These are phyloP conservation scores for Yamadazyma songkhlaensis DNA, from an alignment of 1,139 yeast species.

Conservation along the genomic window DNA sequence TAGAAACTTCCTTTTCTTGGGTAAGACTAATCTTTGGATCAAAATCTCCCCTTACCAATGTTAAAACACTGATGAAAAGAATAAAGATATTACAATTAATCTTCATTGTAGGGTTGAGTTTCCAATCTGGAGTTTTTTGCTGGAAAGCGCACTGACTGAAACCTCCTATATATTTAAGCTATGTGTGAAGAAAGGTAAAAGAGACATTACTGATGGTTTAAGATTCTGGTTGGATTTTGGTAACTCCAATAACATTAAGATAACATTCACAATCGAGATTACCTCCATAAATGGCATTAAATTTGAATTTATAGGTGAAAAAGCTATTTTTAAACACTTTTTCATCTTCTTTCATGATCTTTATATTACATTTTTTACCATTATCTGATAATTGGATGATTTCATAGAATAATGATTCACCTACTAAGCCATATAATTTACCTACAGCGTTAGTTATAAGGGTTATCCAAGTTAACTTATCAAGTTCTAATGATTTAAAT, in stretches of 20 bases:
- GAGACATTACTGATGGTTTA: too few species aligned
- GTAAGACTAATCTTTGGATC: conserved; percentile 19
- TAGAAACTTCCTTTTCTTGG: conserved; percentile 13
- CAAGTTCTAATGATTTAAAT: conserved; percentile 8
- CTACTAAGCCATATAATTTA: conserved; percentile 35
- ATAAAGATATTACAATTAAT: neutral
- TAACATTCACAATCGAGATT: conserved; percentile 22
- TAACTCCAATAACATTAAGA: neutral
- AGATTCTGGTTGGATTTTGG: too few species aligned
- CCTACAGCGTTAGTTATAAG: conserved; percentile 23
- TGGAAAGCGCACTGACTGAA: too few species aligned
- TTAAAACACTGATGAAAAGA: conserved; percentile 1
- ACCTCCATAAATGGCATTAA: conserved; percentile 24
- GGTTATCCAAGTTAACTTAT: conserved; percentile 29
- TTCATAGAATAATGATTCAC: conserved; percentile 34
- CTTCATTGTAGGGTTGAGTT: neutral
- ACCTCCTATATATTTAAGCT: too few species aligned
- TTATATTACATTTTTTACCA: conserved; percentile 17
- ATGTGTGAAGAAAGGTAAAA: too few species aligned
- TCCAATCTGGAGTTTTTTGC: too few species aligned
- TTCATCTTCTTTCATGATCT: conserved; percentile 27
- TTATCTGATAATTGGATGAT: conserved; percentile 15
- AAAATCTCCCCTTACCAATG: conserved; percentile 14
- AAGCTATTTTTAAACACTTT: conserved; percentile 28
- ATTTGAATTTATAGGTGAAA: conserved; percentile 27